phyloP scores from a whole-genome alignment of 768 basidiomycete species.

The Sutorius australiensis region DNA sequence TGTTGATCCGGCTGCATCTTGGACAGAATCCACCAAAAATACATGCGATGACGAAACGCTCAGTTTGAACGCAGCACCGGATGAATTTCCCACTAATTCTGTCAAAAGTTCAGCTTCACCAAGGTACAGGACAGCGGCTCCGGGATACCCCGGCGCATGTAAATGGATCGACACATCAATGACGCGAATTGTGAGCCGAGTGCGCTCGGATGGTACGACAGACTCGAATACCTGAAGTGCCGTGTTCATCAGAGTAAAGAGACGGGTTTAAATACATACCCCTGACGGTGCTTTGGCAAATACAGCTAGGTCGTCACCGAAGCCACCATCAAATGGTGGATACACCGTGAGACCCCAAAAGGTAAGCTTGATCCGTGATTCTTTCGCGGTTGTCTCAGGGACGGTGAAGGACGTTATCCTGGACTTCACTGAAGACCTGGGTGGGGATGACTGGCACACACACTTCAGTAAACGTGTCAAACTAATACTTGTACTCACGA shows the following conservation, averaged over 20 bases:
- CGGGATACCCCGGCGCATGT: constrained; percentile 54
- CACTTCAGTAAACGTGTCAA: constrained; percentile 2
- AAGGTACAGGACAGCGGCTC: constrained; percentile 63
- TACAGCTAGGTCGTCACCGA: constrained; percentile 53
- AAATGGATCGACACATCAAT: constrained; percentile 63
- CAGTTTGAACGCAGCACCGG: constrained; percentile 50
- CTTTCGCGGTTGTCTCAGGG: constrained; percentile 65
- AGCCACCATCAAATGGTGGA: constrained; percentile 57
- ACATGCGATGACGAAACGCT: constrained; percentile 47
- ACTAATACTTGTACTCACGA: constrained; percentile 43
- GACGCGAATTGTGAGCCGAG: constrained; percentile 61
- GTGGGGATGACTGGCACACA: constrained; percentile 37
- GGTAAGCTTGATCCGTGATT: constrained; percentile 65
- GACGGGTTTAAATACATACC: constrained; percentile 44
- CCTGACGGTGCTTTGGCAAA: constrained; percentile 86
- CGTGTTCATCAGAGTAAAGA: neutral
- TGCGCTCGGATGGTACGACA: constrained; percentile 87
- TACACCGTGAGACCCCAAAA: constrained; percentile 63
- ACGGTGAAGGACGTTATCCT: constrained; percentile 63
- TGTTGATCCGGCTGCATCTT: constrained; percentile 23
- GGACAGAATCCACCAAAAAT: constrained; percentile 53
- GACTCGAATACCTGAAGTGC: constrained; percentile 76
- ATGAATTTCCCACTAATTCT: constrained; percentile 65
- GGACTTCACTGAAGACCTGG: constrained; percentile 55
- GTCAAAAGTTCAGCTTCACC: constrained; percentile 68